phyloP scores from a whole-genome alignment of 2,329 filamentous ascomycete genomes.

The Xylaria sp. region DNA sequence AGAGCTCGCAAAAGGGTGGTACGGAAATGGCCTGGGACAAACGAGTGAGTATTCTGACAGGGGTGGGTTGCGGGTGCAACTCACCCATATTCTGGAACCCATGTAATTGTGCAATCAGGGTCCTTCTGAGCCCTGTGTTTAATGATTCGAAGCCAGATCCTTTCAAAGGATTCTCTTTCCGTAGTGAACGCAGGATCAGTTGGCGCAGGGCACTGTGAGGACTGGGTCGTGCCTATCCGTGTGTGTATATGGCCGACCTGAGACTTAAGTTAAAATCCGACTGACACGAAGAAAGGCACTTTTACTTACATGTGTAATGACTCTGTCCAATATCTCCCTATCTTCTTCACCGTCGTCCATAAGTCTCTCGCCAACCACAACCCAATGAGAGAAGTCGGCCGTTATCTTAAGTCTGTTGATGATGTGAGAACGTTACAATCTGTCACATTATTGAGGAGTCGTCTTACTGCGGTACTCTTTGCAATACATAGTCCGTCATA shows the following conservation, averaged over 20 bases:
- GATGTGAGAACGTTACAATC: background rate
- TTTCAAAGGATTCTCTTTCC: slow-evolving; percentile 16
- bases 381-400: slow-evolving; percentile 16
- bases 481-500: slow-evolving; percentile 14
- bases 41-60: background rate
- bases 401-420: slow-evolving; percentile 8
- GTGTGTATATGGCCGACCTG: slow-evolving; percentile 12
- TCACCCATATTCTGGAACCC: slow-evolving; percentile 22
- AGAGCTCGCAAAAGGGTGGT: slow-evolving; percentile 10
- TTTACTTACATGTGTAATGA: slow-evolving; percentile 8
- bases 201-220: slow-evolving; percentile 11
- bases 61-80: background rate
- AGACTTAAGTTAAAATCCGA: background rate
- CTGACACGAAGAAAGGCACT: too few relatives aligned
- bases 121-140: slow-evolving; percentile 3
- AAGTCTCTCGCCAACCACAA: slow-evolving; percentile 9
- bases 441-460: background rate
- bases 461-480: slow-evolving; percentile 9
- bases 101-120: slow-evolving; percentile 14
- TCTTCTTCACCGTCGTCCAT: slow-evolving; percentile 3
- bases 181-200: background rate
- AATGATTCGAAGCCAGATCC: background rate
- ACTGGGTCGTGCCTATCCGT: slow-evolving; percentile 3
- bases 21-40: slow-evolving; percentile 7
- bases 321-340: slow-evolving; percentile 7